Evolutionary conservation across 2,329 filamentous ascomycete species (phyloP).

Genomic region (Aureobasidium lini): DNA sequence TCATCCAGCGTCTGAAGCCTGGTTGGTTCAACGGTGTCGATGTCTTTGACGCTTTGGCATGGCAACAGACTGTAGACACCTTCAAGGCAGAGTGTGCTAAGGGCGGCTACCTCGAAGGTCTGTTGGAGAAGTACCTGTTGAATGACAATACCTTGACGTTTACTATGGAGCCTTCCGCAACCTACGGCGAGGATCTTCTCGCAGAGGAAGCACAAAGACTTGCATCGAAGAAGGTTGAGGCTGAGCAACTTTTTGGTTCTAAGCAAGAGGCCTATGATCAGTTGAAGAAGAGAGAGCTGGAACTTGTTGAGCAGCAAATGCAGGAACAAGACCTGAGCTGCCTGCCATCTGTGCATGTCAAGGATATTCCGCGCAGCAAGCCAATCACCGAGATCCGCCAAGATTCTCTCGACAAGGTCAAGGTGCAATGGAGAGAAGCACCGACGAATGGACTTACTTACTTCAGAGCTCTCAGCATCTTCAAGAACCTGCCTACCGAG

Average conservation of each 20-base stretch:
- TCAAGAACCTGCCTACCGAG: constrained; percentile 75
- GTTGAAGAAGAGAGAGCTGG: constrained; percentile 70
- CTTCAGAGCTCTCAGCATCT: constrained; percentile 77
- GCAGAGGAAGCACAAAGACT: constrained; percentile 70
- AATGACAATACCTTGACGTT: constrained; percentile 84
- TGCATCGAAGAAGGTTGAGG: constrained; percentile 64
- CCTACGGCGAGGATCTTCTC: constrained; percentile 65
- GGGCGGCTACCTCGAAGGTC: constrained; percentile 71
- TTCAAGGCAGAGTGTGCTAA: constrained; percentile 73
- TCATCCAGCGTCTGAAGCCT: constrained; percentile 81
- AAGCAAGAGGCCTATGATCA: constrained; percentile 63
- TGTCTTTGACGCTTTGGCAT: constrained; percentile 82
- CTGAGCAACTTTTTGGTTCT: constrained; percentile 60
- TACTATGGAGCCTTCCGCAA: constrained; percentile 81
- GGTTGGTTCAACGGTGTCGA: constrained; percentile 95
- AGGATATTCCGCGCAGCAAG: constrained; percentile 76
- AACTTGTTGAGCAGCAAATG: constrained; percentile 67
- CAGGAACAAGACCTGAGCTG: constrained; percentile 61
- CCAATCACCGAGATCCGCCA: constrained; percentile 62
- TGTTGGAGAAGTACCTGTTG: constrained; percentile 84
- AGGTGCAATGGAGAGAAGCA: constrained; percentile 83
- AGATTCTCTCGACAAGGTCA: constrained; percentile 51
- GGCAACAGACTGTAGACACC: constrained; percentile 78
- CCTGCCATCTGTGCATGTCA: constrained; percentile 78
- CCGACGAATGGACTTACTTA: constrained; percentile 95